A percentile compares a stretch with the other conserved stretches of the same genome.
phyloP scores from a whole-genome alignment of 306 rosid genomes.

The Arachis hypogaea region DNA sequence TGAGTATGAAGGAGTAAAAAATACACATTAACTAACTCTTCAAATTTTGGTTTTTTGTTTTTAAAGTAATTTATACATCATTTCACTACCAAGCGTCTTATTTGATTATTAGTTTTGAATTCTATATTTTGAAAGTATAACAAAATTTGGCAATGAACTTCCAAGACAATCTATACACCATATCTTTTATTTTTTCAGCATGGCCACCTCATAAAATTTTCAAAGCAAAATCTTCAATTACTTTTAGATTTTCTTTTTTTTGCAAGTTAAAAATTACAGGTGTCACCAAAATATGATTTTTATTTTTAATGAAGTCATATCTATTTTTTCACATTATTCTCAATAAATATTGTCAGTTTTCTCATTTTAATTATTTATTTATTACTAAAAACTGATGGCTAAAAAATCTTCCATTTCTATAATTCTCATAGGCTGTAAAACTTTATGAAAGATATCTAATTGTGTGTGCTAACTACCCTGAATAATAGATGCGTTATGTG shows the following conservation, averaged over 20 bases:
- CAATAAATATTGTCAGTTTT: conserved; percentile 31
- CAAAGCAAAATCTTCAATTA: conserved; percentile 18
- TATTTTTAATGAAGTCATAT: conserved; percentile 28
- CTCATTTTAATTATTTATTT: not conserved
- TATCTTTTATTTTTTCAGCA: conserved; percentile 26
- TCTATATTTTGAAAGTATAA: conserved; percentile 61
- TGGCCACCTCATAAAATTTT: conserved; percentile 10
- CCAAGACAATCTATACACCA: conserved; percentile 78
- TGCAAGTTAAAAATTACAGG: conserved; percentile 8
- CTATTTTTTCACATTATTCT: conserved; percentile 37
- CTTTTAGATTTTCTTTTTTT: conserved; percentile 14
- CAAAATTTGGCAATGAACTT: conserved; percentile 95
- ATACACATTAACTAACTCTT: too few species aligned
- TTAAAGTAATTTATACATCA: not conserved
- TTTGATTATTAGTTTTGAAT: conserved; percentile 43
- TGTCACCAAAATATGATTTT: conserved; percentile 21
- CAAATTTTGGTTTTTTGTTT: not conserved
- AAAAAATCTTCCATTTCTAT: conserved; percentile 35
- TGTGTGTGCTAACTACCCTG: conserved; percentile 89
- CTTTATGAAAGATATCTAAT: conserved; percentile 91
- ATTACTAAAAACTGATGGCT: not conserved
- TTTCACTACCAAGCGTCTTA: conserved; percentile 3
- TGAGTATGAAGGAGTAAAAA: too few species aligned
- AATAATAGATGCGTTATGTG: conserved; percentile 92
- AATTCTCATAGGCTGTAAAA: conserved; percentile 68